Evolutionary conservation across 1,284 basidiomycete species (phyloP), one percentile per base, ranked within the genome.

Genomic region (Porodaedalea pini): DNA sequence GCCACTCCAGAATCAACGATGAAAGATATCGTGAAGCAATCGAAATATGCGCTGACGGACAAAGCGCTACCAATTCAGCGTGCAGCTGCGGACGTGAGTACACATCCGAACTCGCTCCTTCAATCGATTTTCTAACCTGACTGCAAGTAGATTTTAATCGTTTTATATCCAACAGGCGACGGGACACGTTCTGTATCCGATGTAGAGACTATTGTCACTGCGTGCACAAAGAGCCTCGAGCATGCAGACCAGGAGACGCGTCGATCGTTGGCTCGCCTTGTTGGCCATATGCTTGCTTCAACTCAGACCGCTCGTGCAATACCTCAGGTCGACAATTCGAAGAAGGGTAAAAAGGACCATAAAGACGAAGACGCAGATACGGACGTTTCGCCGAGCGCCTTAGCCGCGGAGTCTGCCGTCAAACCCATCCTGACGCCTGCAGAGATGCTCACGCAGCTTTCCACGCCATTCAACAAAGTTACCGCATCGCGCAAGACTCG

Each of bases 1-100:
- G 92, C 92, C 0, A 77, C 98, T 0, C 84, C 90, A 1, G 95
- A 99, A 62, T 75, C 83, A 15, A 74, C 84, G 1, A 73, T 82
- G 57, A 94, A 86, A 69, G 97, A 99, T 63, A 79, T 96, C 43
- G 67, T 92, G 58, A 98, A 97, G 71, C 83, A 90, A 60, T 86
- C 93, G 72, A 86, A 82, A 63, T 76, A 80, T 31, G 84, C 82
- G 0, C 75, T 99, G 1, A 78, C 79, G 1, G 96, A 99, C 70
- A 94, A 93, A 71, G 86, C 88, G 4, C 78, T 94, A 6, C 83
- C 93, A 2, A 80, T 99, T 11, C 92, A 98, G 67, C 84, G 95
- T 27, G 93, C 84, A 3, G 87, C 86, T 15, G 84, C 92, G 27
- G 86, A 90, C 64, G 91, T 92, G 62, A 57, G 77, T 65, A 21